Base-by-base conservation (phyloP, 768 basidiomycete species). In the Psilocybe azurescens region DNA sequence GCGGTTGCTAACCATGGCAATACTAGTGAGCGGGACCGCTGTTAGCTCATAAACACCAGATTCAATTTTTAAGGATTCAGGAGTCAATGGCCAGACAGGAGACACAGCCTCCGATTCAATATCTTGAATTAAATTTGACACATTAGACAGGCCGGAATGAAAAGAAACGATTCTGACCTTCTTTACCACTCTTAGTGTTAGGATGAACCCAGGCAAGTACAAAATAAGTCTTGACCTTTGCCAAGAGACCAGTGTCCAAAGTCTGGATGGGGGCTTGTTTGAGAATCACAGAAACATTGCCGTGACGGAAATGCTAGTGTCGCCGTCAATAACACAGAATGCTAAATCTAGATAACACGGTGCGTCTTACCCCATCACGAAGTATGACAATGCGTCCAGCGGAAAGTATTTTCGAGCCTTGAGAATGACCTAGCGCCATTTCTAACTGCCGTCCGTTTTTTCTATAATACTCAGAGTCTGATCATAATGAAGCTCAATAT, bases 321-420 rank as follows among this genome's bases (percentile, higher is more conserved):
- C 18, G 18, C 3, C 5, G 5, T 63, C 29, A 56, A 53, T 36
- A 30, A 36, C 38, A 18, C 5, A 50, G 32, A 2, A 32, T 5
- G 1, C 14, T 16, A 38, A n/a, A 48, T 29, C 51, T 61, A 5
- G 33, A 13, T 41, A 46, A 53, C 14, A 16, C 41, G n/a, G 41
- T 8, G 14, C 10, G 11, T 72, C 89, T 69, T 75, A 97, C 97
- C 41, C 84, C 83, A 70, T 98, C 90, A 52, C 89, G 86, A 38
- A 99, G 77, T 38, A 99, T 74, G 2, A 99, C 86, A 18, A 98
- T 87, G 57, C 97, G 83, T 3, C 97, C 97, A 0, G 86, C 70
- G 14, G 78, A 73, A 50, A 99, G 75, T 5, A 85, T 74, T 76
- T 92, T 95, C 14, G 78, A 77, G 3, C 91, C 92, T 63, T 89